Percentiles rank a stretch among this genome's conserved stretches.
Conservation (phyloP, 140 eudicot species). For the Flaveria floridana region DNA sequence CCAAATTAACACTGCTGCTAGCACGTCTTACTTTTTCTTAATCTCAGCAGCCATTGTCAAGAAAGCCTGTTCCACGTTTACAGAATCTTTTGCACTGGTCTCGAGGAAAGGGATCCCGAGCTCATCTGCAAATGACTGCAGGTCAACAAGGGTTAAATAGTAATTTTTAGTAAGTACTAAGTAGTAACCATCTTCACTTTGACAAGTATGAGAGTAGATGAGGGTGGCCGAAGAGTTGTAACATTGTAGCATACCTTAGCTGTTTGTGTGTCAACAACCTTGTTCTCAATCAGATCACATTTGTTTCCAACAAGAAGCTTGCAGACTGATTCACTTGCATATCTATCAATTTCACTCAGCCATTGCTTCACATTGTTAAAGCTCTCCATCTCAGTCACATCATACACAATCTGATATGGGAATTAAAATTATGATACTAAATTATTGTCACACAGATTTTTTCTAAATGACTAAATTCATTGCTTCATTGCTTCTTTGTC, state of each 20-base stretch:
- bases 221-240: background rate
- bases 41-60: conserved; percentile 97
- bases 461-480: background rate
- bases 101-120: conserved; percentile 96
- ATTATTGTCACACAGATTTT: background rate
- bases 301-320: conserved; percentile 97
- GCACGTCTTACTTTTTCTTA: conserved; percentile 70
- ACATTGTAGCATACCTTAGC: conserved; percentile 57
- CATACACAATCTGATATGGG: conserved; percentile 70
- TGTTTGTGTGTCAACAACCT: conserved; percentile 81
- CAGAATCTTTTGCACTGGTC: conserved; percentile 92
- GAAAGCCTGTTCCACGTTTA: conserved; percentile 95
- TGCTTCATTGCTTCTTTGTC: background rate
- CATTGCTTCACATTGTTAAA: conserved; percentile 97
- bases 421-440: background rate
- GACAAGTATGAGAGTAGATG: background rate
- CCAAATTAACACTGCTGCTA: background rate
- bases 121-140: conserved; percentile 95
- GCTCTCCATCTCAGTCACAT: conserved; percentile 98
- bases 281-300: conserved; percentile 90
- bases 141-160: conserved; percentile 4
- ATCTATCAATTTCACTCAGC: conserved; percentile 95
- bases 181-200: background rate
- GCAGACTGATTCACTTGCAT: conserved; percentile 93
- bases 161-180: background rate